Evolutionary conservation across 257 asterid genomes (phyloP), one percentile per base, ranked within the genome.

Genomic region (Cordia subcordata): DNA sequence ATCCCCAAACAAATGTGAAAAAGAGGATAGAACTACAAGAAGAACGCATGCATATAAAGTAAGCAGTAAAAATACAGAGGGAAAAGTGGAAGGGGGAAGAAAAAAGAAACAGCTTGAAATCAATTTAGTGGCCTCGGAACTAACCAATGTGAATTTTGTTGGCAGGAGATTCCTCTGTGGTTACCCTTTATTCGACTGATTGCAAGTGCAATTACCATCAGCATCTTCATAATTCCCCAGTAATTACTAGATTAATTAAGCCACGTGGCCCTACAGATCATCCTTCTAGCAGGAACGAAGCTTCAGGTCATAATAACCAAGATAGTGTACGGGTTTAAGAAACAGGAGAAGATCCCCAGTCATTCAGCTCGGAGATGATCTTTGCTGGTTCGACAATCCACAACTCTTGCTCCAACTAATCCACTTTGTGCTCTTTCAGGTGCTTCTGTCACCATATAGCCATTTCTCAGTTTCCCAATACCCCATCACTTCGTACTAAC

Each of bases 331-430:
- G 79, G 62, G 73, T 82, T 72, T 81, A 80, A 65, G 84, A 80
- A 19, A 70, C 81, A 68, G 89, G 85, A n/a, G 82, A 77, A 89
- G 89, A 38, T 47, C 64, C 13, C 81, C 83, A 0, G 66, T 82
- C 15, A 89, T 85, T 63, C 79, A 79, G 61, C 90, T 85, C 18
- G 84, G 61, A 3, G 90, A 85, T 53, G 81, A 82, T 39, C 82
- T 85, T 46, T 85, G 82, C 73, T 85, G 94, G 90, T 85, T 85
- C 76, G 82, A 71, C 49, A 76, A 78, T 60, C 94, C 90, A 4
- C 80, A 68, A 4, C 51, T 78, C 65, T 33, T 85, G 16, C 85
- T 85, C 60, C 80, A 77, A 68, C 85, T 82, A 58, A 72, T 85
- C 68, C 77, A 82, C 39, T 80, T 85, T 53, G 85, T 78, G 20